phyloP scores from a whole-genome alignment of 768 basidiomycete genomes.

The Boletus edulis region DNA sequence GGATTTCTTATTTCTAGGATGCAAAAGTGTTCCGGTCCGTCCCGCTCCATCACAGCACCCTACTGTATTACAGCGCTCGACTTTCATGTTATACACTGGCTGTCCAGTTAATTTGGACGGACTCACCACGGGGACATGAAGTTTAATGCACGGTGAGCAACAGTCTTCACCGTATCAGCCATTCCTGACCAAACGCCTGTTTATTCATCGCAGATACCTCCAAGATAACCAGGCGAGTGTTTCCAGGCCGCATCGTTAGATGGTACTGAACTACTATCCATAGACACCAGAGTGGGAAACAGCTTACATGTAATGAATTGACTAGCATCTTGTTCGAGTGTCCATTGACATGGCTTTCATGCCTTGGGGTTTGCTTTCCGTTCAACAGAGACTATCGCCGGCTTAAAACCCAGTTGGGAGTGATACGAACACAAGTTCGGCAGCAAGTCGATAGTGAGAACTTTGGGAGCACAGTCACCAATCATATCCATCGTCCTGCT shows the following conservation, averaged over 20 bases:
- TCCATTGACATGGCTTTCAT: neutral
- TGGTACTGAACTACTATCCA: neutral
- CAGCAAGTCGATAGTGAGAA: conserved; percentile 22
- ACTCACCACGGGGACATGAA: conserved; percentile 41
- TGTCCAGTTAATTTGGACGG: neutral
- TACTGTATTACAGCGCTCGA: neutral
- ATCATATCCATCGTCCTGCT: neutral
- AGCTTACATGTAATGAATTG: conserved; percentile 30
- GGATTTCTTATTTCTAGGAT: conserved; percentile 5
- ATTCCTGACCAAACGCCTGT: no score
- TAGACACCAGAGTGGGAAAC: conserved; percentile 64
- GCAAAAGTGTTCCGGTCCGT: conserved; percentile 7
- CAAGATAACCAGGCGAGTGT: conserved; percentile 61
- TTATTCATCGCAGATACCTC: conserved; percentile 49
- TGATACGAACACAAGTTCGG: conserved; percentile 39
- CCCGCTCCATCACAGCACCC: conserved; percentile 1
- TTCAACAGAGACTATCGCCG: conserved; percentile 62
- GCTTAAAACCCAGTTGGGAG: conserved; percentile 64
- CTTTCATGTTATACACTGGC: neutral
- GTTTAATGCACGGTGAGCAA: conserved; percentile 53
- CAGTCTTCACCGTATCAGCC: neutral
- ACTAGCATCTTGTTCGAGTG: neutral
- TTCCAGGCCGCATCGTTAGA: neutral
- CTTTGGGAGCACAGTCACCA: conserved; percentile 2
- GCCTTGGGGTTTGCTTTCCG: neutral